Evolutionary conservation across 805 yeast species (phyloP).

Genomic region (Pichia scutulata): DNA sequence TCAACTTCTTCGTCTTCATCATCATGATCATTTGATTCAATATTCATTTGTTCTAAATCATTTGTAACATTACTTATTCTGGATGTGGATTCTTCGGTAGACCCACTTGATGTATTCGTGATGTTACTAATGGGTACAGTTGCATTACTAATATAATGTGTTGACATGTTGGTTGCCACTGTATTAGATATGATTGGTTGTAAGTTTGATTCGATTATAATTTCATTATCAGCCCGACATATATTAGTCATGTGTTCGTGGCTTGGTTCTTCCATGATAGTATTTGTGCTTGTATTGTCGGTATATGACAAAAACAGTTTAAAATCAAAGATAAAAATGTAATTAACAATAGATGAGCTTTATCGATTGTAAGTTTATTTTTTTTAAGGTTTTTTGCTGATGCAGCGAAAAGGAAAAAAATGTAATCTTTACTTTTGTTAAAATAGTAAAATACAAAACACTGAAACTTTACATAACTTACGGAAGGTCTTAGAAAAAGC

Average conservation of each 20-base stretch:
- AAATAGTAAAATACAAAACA: background rate
- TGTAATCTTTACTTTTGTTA: background rate
- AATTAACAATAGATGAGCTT: background rate
- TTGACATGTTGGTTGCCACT: background rate
- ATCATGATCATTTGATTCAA: background rate
- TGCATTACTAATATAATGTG: background rate
- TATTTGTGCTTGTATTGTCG: background rate
- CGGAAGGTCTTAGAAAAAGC: slow-evolving; percentile 17
- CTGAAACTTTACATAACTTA: background rate
- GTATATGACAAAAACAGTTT: background rate
- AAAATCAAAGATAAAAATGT: no score
- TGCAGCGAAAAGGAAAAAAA: no score
- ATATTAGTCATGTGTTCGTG: background rate
- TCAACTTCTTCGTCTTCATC: background rate
- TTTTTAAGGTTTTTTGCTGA: no score
- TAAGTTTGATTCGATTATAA: background rate
- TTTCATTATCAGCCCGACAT: background rate
- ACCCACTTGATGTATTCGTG: background rate
- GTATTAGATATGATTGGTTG: background rate
- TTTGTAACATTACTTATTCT: background rate
- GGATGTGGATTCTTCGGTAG: background rate
- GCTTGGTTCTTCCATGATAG: background rate
- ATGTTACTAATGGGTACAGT: background rate
- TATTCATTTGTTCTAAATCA: background rate
- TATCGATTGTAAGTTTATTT: background rate